Evolutionary conservation across 495 filamentous ascomycete species (phyloP), one percentile per base, ranked within the genome.

Genomic region (Xylona heveae): DNA sequence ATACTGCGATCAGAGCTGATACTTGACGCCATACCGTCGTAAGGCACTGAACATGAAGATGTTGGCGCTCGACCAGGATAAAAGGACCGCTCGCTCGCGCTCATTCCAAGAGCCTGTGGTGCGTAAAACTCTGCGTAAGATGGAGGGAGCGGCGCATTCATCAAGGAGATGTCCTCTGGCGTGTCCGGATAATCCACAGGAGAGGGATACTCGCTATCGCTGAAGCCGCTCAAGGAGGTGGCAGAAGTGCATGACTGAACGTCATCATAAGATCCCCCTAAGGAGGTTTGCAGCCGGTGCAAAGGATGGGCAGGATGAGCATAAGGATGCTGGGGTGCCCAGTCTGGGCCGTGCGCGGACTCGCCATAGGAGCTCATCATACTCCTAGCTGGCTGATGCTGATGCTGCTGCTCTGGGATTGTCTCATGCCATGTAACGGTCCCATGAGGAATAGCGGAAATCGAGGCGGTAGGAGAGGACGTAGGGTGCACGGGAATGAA

Each of bases 401-500:
- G 21, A 17, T 14, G 13, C n/a, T 19, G 31, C 31, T 17, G 31
- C 16, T 18, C 15, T n/a, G 10, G 21, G 14, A n/a, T n/a, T 13
- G 15, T 24, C n/a, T 21, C 17, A 23, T 23, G 8, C n/a, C 14
- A 21, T 3, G 31, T 15, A n/a, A 34, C 3, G 12, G 31, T 12
- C 17, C 7, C 31, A 18, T 32, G 36, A 40, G 43, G 43, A 10
- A 36, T 33, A 28, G 41, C 32, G 25, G 26, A 43, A 35, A 45
- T 41, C 9, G 48, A 39, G 17, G 44, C 50, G 18, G 47, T 44
- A 12, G 40, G 42, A 21, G 40, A 38, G n/a, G 52, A 51, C n/a
- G 48, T 44, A 22, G 48, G 45, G 19, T 58, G 58, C 50, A 64
- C 60, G 34, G 58, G 61, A 42, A 62, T 51, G 35, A 64, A 64